A percentile compares a stretch with the other conserved stretches of the same genome.
Evolutionary conservation across 768 basidiomycete genomes (phyloP).

Genomic region (Pulveroboletus frians): DNA sequence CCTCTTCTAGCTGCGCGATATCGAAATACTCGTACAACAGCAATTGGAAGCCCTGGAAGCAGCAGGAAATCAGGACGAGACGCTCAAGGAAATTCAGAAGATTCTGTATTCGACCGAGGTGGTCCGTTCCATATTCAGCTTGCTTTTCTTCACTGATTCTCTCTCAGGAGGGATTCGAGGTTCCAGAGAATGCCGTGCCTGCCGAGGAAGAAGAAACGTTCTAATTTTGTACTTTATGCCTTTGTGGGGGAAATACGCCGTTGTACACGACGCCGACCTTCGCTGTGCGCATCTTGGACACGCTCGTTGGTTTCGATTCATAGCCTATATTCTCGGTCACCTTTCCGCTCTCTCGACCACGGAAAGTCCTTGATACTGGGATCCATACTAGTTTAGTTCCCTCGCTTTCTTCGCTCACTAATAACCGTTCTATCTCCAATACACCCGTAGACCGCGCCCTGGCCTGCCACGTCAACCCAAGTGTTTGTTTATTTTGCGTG

Average conservation of each 20-base stretch:
- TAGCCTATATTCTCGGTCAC: slow-evolving; percentile 5
- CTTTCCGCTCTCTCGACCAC: slow-evolving; percentile 10
- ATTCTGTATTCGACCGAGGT: slow-evolving; percentile 97
- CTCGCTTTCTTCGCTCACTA: slow-evolving; percentile 16
- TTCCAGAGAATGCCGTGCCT: slow-evolving; percentile 55
- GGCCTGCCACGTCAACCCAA: slow-evolving; percentile 1
- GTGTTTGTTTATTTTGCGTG: slow-evolving; percentile 1
- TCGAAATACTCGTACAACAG: slow-evolving; percentile 89
- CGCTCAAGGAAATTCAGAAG: slow-evolving; percentile 77
- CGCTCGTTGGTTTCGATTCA: slow-evolving; percentile 15
- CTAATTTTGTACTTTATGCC: slow-evolving; percentile 29
- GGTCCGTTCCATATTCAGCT: slow-evolving; percentile 18
- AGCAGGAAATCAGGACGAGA: slow-evolving; percentile 52
- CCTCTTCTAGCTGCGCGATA: slow-evolving; percentile 75
- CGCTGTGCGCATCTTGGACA: slow-evolving; percentile 8
- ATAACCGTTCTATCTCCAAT: slow-evolving; percentile 27
- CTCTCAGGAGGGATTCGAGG: slow-evolving; percentile 85
- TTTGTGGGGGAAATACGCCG: slow-evolving; percentile 5
- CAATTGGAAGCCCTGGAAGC: slow-evolving; percentile 60
- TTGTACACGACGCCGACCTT: slow-evolving; percentile 6
- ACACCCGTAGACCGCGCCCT: slow-evolving; percentile 19
- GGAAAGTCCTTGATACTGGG: neutral
- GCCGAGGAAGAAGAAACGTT: slow-evolving; percentile 83
- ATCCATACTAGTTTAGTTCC: slow-evolving; percentile 19
- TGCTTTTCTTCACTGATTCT: slow-evolving; percentile 6